These are phyloP conservation scores for Angomonas desouzai DNA, from an alignment of 208 protist species.

Conservation along the genomic window DNA sequence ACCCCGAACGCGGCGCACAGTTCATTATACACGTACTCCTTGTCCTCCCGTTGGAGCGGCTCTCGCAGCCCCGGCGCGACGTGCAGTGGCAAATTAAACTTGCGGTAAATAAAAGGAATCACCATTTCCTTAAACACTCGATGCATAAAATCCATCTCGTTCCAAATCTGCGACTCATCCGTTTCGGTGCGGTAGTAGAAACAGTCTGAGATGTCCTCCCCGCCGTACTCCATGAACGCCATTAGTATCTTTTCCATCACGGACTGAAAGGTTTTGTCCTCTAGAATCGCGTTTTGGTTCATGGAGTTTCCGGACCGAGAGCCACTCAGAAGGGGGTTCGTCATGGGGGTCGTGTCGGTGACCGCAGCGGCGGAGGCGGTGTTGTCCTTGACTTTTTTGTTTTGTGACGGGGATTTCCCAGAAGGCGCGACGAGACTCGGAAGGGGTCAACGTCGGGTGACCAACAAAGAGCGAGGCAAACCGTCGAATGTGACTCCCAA, in stretches of 20 bases:
- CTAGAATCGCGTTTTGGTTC: not conserved
- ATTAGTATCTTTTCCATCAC: slow-evolving; percentile 28
- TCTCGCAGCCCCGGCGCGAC: slow-evolving; percentile 23
- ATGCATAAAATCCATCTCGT: slow-evolving; percentile 24
- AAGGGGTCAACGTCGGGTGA: not conserved
- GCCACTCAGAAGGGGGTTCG: not conserved
- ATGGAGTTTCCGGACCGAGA: too few species aligned
- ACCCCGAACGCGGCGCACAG: slow-evolving; percentile 31
- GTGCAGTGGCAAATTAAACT: slow-evolving; percentile 27
- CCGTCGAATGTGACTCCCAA: not conserved
- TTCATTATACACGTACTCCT: slow-evolving; percentile 27
- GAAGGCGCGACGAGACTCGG: not conserved
- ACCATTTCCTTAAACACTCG: slow-evolving; percentile 26
- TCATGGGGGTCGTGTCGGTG: not conserved
- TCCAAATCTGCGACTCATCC: slow-evolving; percentile 21
- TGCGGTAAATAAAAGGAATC: slow-evolving; percentile 35
- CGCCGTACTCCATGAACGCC: slow-evolving; percentile 51
- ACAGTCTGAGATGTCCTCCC: slow-evolving; percentile 18
- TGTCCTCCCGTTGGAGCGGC: slow-evolving; percentile 27
- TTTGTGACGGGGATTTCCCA: not conserved
- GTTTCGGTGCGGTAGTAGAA: slow-evolving; percentile 14
- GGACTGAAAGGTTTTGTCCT: slow-evolving; percentile 16
- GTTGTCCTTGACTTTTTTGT: not conserved
- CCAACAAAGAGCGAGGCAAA: not conserved
- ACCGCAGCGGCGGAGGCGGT: not conserved